Conservation (phyloP, 345 rosid species). For the Eucalyptus dawsonii region DNA sequence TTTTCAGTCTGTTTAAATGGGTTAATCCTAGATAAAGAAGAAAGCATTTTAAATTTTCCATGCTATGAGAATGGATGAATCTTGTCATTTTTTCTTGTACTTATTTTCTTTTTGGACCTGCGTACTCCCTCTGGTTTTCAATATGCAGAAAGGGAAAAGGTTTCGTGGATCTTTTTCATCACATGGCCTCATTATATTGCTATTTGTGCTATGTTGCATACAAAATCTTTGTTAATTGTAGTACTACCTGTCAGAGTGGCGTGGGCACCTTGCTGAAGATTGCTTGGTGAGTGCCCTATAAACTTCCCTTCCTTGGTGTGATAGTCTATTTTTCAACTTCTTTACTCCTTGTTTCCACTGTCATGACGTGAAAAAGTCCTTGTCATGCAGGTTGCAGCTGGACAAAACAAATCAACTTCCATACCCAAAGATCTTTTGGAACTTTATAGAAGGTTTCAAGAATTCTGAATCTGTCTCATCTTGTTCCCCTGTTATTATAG, state of each 20-base stretch:
- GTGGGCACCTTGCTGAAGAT: constrained; percentile 66
- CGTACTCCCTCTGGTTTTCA: background rate
- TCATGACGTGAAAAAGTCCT: background rate
- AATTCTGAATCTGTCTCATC: background rate
- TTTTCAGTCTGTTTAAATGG: background rate
- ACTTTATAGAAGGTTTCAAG: constrained; percentile 45
- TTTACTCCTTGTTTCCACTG: background rate
- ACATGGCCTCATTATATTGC: background rate
- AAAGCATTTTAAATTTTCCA: background rate
- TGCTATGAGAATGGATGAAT: background rate
- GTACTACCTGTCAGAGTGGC: constrained; percentile 59
- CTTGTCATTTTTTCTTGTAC: background rate
- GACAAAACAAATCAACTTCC: constrained; percentile 9
- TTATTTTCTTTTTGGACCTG: background rate
- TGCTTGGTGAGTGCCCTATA: constrained; percentile 18
- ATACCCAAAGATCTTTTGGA: constrained; percentile 40
- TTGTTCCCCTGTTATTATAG: background rate
- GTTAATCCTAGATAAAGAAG: background rate
- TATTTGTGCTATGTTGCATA: background rate
- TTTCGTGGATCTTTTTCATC: background rate
- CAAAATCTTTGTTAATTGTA: background rate
- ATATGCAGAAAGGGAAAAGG: background rate
- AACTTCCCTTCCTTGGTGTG: background rate
- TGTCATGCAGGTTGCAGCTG: constrained; percentile 5
- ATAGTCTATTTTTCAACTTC: background rate